These are phyloP conservation scores for Fraxinus pennsylvanica DNA, from an alignment of 257 asterid species.

Conservation along the genomic window DNA sequence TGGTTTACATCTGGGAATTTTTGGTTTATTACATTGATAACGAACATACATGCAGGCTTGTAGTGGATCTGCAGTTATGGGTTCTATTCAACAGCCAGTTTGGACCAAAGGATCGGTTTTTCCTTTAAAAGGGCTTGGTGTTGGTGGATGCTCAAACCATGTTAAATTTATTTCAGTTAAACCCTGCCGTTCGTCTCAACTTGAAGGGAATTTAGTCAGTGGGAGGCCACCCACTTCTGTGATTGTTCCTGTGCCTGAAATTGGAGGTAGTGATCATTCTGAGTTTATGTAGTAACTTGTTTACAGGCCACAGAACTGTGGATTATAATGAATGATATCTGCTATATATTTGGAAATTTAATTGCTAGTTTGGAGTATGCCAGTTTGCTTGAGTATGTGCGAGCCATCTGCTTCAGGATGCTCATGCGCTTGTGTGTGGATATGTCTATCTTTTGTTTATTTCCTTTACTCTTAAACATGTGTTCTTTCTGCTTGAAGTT, in stretches of 20 bases:
- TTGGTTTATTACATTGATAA: background rate
- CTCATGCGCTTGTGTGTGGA: background rate
- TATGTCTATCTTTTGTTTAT: background rate
- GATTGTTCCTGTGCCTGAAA: conserved; percentile 54
- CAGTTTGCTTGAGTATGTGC: background rate
- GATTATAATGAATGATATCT: background rate
- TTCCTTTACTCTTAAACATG: background rate
- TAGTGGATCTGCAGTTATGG: conserved; percentile 56
- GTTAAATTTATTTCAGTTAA: conserved; percentile 41
- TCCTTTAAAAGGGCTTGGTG: conserved; percentile 40
- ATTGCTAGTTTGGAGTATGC: background rate
- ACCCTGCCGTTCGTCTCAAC: conserved; percentile 53
- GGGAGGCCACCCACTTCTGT: conserved; percentile 63
- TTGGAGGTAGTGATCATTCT: conserved; percentile 37
- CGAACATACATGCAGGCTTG: conserved; percentile 54
- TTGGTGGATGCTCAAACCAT: conserved; percentile 32
- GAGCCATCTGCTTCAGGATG: background rate
- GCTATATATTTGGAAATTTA: no score
- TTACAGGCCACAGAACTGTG: background rate
- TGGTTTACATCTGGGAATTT: conserved; percentile 5
- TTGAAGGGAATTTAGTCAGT: conserved; percentile 66
- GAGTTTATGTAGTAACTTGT: background rate
- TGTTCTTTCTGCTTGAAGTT: background rate
- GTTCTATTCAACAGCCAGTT: conserved; percentile 57
- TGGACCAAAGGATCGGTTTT: conserved; percentile 43